A percentile compares a stretch with the other conserved stretches of the same genome.
Evolutionary conservation across 106 monocot genomes (phyloP).

Genomic region (Acanthochlamys bracteata): DNA sequence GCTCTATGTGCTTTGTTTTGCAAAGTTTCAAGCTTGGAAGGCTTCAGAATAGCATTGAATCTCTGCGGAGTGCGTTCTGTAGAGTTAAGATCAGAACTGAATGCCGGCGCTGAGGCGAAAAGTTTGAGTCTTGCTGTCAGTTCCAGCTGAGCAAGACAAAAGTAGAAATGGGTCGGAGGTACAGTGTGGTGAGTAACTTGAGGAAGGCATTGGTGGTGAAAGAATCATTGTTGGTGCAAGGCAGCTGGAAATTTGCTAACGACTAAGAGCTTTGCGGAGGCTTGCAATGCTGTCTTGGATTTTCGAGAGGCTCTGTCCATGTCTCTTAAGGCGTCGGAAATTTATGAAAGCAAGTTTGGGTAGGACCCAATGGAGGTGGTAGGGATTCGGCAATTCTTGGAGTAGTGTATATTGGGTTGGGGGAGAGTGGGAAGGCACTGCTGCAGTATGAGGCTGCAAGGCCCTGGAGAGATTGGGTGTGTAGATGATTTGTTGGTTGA

Average conservation of each 20-base stretch:
- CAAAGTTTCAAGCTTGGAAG: conserved; percentile 39
- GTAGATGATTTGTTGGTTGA: conserved; percentile 41
- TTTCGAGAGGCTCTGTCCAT: conserved; percentile 75
- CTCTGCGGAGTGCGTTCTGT: conserved; percentile 46
- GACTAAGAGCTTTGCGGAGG: conserved; percentile 69
- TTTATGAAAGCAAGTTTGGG: conserved; percentile 44
- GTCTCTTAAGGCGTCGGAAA: conserved; percentile 66
- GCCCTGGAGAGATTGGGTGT: conserved; percentile 62
- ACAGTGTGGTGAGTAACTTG: conserved; percentile 62
- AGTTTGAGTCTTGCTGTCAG: conserved; percentile 60
- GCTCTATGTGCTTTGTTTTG: conserved; percentile 53
- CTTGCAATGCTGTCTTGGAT: conserved; percentile 57
- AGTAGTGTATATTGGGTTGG: conserved; percentile 83
- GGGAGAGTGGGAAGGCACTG: conserved; percentile 67
- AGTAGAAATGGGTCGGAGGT: conserved; percentile 64
- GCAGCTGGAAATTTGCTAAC: conserved; percentile 45
- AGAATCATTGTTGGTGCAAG: conserved; percentile 44
- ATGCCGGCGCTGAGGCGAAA: conserved; percentile 31
- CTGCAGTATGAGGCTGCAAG: conserved; percentile 71
- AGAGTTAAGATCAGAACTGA: conserved; percentile 12
- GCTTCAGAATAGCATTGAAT: conserved; percentile 58
- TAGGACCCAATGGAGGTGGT: conserved; percentile 78
- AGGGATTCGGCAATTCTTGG: conserved; percentile 55
- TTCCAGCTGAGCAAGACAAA: conserved; percentile 73
- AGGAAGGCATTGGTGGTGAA: conserved; percentile 62